A percentile compares a stretch with the other conserved stretches of the same genome.
These are phyloP conservation scores for Pontederia crassipes DNA, from an alignment of 176 grass and related monocot genomes.

Conservation along the genomic window DNA sequence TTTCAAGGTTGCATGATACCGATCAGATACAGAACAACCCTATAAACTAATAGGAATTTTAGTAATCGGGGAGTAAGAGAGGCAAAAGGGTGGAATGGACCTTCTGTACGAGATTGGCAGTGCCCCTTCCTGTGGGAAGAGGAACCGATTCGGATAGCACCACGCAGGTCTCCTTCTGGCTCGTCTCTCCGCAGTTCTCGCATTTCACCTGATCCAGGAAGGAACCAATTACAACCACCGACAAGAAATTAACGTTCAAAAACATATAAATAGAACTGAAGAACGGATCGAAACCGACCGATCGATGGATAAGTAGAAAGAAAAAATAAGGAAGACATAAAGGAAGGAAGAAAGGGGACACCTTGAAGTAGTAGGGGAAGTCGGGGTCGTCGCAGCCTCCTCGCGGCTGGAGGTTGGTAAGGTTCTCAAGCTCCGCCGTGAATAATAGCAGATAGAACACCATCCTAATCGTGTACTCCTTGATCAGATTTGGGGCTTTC, in stretches of 20 bases:
- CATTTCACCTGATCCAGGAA: constrained; percentile 44
- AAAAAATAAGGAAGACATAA: background rate
- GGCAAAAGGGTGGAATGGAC: constrained; percentile 14
- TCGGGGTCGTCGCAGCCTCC: constrained; percentile 62
- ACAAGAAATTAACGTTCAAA: background rate
- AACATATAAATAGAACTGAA: background rate
- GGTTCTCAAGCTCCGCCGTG: constrained; percentile 65
- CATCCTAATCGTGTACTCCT: constrained; percentile 37
- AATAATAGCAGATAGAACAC: constrained; percentile 52
- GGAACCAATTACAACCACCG: background rate
- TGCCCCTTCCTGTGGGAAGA: constrained; percentile 43
- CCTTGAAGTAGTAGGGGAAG: constrained; percentile 85
- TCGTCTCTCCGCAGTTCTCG: constrained; percentile 74
- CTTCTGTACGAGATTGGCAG: constrained; percentile 79
- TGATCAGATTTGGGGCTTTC: constrained; percentile 9
- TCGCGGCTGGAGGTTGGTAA: constrained; percentile 58
- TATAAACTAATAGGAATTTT: too few relatives aligned
- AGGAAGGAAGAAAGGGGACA: background rate
- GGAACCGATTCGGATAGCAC: constrained; percentile 44
- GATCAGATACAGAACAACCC: background rate
- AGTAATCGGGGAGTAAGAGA: background rate
- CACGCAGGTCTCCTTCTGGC: constrained; percentile 57
- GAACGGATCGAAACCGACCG: background rate
- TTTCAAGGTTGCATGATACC: too few relatives aligned
- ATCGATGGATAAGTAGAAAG: too few relatives aligned